These are phyloP conservation scores for Pulveroboletus sp. DNA, from an alignment of 768 basidiomycete species.

Conservation along the genomic window DNA sequence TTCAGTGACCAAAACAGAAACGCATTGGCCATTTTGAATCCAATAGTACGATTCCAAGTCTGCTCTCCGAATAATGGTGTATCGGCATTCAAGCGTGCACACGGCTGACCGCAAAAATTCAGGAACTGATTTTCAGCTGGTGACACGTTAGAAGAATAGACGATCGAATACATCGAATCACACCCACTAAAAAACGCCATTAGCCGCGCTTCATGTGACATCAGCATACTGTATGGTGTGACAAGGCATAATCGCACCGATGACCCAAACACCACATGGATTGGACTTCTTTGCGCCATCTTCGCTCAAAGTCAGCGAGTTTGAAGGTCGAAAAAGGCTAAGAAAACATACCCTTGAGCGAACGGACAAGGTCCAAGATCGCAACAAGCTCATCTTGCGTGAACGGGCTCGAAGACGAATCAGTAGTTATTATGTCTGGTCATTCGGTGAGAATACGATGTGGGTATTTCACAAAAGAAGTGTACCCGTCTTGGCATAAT, in stretches of 20 bases:
- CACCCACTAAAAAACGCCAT: slow-evolving; percentile 12
- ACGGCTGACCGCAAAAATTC: slow-evolving; percentile 11
- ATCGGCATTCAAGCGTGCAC: slow-evolving; percentile 11
- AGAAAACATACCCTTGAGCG: slow-evolving; percentile 5
- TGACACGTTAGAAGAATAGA: not conserved
- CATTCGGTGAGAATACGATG: not conserved
- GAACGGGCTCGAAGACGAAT: slow-evolving; percentile 18
- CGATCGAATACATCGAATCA: not conserved
- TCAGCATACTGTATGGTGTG: not conserved
- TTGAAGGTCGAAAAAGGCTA: not conserved
- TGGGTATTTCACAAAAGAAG: not conserved
- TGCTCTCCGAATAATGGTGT: slow-evolving; percentile 6
- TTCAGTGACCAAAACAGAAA: slow-evolving; percentile 2
- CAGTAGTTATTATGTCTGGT: slow-evolving; percentile 13
- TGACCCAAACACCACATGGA: slow-evolving; percentile 8
- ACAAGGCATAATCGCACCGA: slow-evolving; percentile 3
- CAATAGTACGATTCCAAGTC: not conserved
- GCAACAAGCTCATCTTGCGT: slow-evolving; percentile 12
- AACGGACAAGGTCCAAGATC: slow-evolving; percentile 12
- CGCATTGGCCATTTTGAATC: not conserved
- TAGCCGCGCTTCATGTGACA: slow-evolving; percentile 5
- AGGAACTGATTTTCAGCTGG: slow-evolving; percentile 14
- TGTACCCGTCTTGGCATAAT: slow-evolving; percentile 12
- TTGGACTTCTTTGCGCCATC: not conserved
- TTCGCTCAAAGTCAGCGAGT: not conserved